These are phyloP conservation scores for Stagonosporopsis rhizophila DNA, from an alignment of 2,329 filamentous ascomycete species.

Conservation along the genomic window DNA sequence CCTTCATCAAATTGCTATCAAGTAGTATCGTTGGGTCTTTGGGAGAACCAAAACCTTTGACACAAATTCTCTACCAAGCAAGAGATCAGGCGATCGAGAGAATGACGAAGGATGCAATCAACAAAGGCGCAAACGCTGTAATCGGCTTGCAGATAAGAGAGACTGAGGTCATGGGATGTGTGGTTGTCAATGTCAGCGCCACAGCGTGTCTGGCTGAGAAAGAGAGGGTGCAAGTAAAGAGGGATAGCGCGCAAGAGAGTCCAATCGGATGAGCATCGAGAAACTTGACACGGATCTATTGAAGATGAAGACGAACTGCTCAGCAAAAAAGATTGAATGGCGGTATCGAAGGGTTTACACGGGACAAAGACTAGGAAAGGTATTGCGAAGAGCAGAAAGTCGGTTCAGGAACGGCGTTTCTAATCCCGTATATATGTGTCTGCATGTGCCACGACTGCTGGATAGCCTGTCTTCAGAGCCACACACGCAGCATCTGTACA, in stretches of 20 bases:
- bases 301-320: background rate
- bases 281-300: background rate
- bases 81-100: constrained; percentile 46
- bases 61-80: constrained; percentile 42
- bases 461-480: background rate
- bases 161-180: constrained; percentile 43
- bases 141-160: constrained; percentile 42
- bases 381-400: background rate
- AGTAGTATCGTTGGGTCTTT: constrained; percentile 29
- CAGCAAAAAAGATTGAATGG: too few species aligned
- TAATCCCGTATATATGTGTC: background rate
- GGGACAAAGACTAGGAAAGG: background rate
- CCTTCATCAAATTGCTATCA: constrained; percentile 42
- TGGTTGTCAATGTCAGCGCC: constrained; percentile 43
- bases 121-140: constrained; percentile 43
- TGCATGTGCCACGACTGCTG: background rate
- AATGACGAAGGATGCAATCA: constrained; percentile 43
- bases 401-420: background rate
- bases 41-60: constrained; percentile 43
- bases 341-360: background rate
- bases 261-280: constrained; percentile 11
- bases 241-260: constrained; percentile 33
- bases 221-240: constrained; percentile 22
- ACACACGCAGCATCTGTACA: background rate
- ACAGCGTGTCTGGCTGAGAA: constrained; percentile 44